Base-by-base conservation (phyloP, 306 rosid species). In the Cucurbita maxima region DNA sequence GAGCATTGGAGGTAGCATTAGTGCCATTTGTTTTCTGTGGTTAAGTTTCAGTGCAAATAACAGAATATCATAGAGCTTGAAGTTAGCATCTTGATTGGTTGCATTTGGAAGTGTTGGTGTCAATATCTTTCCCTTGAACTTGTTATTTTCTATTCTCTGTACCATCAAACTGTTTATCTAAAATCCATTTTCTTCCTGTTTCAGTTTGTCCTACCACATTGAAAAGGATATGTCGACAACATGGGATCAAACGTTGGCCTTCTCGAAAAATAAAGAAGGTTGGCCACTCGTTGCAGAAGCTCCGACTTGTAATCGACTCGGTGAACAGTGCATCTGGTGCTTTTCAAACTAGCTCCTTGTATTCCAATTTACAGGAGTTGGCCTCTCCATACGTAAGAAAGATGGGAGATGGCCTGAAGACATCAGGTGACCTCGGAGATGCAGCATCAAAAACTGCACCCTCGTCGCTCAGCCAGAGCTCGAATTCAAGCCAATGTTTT, bases 201-300 rank as follows among this genome's bases (percentile, higher is more conserved):
- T 34, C 86, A 95, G 99, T 95, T 55, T 95, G 99, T 75, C 89
- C 99, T 0, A 91, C 99, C 44, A 95, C 99, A 40, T 81, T 95
- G 86, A 95, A 95, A 73, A 86, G 97, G 81, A 88, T 95, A 63
- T 91, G 99, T 86, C 86, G 99, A 45, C 99, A 89, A 73, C 97
- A 91, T 44, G 99, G 99, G 74, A 89, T 95, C 66, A 88, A 88
- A 68, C 92, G 97, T 9, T 95, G 99, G 99, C 99, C 99, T 76
- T 95, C 99, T 38, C 87, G 99, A 25, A 91, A 91, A 83, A 86
- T 95, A 12, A 95, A 91, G 80, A 95, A 95, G 88, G 99, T 95
- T 8, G 99, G 99, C 56, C 97, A 91, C 83, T 95, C 99, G 45
- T 82, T 95, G 40, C 90, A 82, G 86, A 91, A 95, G 80, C 97